Conservation (phyloP, 441 rosid genomes). For the Cnidoscolus chayamansa region DNA sequence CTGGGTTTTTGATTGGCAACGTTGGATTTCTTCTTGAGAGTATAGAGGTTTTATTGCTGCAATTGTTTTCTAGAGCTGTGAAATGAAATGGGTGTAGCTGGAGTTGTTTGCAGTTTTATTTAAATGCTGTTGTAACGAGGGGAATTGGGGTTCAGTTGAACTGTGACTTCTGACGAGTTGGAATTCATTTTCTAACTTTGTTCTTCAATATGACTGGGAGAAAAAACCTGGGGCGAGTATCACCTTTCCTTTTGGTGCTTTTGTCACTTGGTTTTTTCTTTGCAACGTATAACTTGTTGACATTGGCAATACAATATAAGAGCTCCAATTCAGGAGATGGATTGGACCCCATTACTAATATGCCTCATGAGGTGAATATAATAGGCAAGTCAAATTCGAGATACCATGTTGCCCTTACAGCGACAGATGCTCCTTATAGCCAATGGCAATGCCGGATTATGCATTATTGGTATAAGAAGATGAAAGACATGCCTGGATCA, state of each 20-base stretch:
- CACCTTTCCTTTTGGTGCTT: conserved; percentile 49
- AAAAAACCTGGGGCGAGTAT: conserved; percentile 43
- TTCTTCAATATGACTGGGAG: conserved; percentile 40
- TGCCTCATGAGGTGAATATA: conserved; percentile 26
- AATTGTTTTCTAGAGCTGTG: conserved; percentile 18
- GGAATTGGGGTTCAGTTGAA: conserved; percentile 14
- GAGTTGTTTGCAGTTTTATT: conserved; percentile 6
- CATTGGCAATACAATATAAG: conserved; percentile 36
- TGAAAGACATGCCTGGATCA: conserved; percentile 60
- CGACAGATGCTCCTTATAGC: conserved; percentile 65
- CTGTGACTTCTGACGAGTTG: conserved; percentile 22
- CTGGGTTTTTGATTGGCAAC: conserved; percentile 14
- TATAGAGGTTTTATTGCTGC: conserved; percentile 18
- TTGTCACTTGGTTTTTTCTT: conserved; percentile 49
- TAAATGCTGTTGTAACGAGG: conserved; percentile 16
- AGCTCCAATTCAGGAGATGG: conserved; percentile 26
- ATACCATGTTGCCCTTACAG: conserved; percentile 67
- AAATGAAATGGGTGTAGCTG: conserved; percentile 10
- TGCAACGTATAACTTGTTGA: conserved; percentile 55
- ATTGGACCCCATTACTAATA: conserved; percentile 29
- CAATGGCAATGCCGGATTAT: conserved; percentile 82
- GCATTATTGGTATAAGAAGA: conserved; percentile 71
- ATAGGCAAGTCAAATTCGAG: conserved; percentile 25
- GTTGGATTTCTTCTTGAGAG: conserved; percentile 5
- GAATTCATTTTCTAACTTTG: conserved; percentile 14